Base-by-base conservation (phyloP, 2,329 filamentous ascomycete genomes). In the Fusarium sarcochroum region DNA sequence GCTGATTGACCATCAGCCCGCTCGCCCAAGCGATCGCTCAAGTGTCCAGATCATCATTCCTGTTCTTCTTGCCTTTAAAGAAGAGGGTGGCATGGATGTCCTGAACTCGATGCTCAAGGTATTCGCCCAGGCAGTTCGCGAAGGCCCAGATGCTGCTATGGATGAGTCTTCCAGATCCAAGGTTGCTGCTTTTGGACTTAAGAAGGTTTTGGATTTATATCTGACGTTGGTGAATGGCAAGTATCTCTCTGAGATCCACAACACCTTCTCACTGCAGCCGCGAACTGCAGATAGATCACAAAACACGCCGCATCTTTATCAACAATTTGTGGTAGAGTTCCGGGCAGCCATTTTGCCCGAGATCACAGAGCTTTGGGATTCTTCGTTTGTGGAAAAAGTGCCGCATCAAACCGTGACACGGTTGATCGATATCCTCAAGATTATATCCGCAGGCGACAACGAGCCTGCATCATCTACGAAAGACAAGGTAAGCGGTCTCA, bases 1-100 rank as follows among this genome's bases (percentile, higher is more conserved):
- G 78, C 81, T 97, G 63, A 88, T 96, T 64, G 93, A 97, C 74
- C 78, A 80, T 52, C 86, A 73, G 7, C 61, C 82, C 69, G 79
- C 75, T 63, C 84, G 80, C 58, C 81, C 80, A 73, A 85, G 73
- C 73, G 88, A 83, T 67, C 86, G 79, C 69, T 81, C 80, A 66
- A 83, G 77, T 7, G 73, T 82, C 10, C 87, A 89, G 65, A 84
- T 90, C 15, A 87, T 91, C 53, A 91, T 93, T 42, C 86, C 96
- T 27, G 90, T 98, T 35, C 84, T 99, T 23, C 86, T 94, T 56
- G 92, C 93, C 1, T 98, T 99, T 82, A 95, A 94, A 77, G 90
- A 93, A 62, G 87, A 89, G 47, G 90, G 89, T 38, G 95, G 96
- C 1, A 85, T 99, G 60, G 86, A 89, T 10, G 85, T 89, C 7